Evolutionary conservation across 345 rosid species (phyloP).

Genomic region (Eucalyptus cloeziana): DNA sequence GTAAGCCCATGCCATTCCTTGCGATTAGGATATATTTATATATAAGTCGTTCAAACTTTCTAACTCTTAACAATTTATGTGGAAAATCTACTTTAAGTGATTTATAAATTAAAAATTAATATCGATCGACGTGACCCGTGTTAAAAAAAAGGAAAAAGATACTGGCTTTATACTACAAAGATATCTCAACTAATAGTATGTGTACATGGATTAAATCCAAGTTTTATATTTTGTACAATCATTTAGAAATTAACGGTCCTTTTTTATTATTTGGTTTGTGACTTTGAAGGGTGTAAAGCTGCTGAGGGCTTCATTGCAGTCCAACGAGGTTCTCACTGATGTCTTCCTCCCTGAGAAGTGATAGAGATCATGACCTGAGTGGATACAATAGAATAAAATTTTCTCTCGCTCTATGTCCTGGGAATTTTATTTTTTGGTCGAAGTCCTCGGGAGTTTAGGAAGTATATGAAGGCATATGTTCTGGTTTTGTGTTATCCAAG

Average conservation of each 20-base stretch:
- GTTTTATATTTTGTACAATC: neutral
- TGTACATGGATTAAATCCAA: neutral
- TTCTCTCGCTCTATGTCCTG: neutral
- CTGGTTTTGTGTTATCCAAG: neutral
- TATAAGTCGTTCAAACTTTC: neutral
- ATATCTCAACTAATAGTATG: too few species aligned
- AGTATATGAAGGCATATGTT: neutral
- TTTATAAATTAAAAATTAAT: neutral
- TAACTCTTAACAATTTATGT: neutral
- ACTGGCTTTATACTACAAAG: too few species aligned
- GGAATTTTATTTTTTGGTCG: too few species aligned
- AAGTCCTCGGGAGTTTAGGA: neutral
- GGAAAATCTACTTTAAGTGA: neutral
- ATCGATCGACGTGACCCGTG: neutral
- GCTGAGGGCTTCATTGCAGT: constrained; percentile 4
- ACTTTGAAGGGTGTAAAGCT: neutral
- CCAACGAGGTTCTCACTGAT: constrained; percentile 12
- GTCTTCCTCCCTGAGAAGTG: neutral
- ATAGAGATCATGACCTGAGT: neutral
- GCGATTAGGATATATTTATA: neutral
- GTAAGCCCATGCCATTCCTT: neutral
- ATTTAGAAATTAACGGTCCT: neutral
- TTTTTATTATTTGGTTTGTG: neutral
- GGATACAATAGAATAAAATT: neutral
- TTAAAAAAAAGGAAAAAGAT: too few species aligned